A percentile compares a stretch with the other conserved stretches of the same genome.
Conservation (phyloP, 1,284 basidiomycete genomes). For the Phellinidium pouzarii region DNA sequence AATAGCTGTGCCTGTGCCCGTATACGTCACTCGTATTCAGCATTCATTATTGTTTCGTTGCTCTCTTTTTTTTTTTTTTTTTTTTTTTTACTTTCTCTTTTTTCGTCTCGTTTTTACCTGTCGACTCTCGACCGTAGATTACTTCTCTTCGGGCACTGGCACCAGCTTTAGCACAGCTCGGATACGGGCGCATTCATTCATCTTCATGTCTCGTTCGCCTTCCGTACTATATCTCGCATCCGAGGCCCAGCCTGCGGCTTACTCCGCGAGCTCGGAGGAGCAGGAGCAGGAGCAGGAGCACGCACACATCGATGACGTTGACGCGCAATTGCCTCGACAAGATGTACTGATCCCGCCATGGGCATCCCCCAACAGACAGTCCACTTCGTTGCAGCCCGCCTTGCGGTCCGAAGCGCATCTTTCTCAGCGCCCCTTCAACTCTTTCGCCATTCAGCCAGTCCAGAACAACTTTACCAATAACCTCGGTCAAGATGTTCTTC, state of each 20-base stretch:
- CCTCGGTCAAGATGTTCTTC: slow-evolving; percentile 32
- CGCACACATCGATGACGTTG: slow-evolving; percentile 22
- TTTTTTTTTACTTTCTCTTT: not conserved
- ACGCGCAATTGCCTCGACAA: slow-evolving; percentile 26
- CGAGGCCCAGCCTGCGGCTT: not conserved
- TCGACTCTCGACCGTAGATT: no score
- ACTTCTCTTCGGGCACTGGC: no score
- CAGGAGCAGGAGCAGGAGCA: no score
- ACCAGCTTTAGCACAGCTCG: no score
- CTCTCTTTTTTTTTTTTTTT: not conserved
- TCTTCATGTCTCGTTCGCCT: not conserved
- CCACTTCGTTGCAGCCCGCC: slow-evolving; percentile 33
- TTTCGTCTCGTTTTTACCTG: no score
- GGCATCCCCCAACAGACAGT: slow-evolving; percentile 36
- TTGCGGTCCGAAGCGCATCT: slow-evolving; percentile 26
- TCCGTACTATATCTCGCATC: not conserved
- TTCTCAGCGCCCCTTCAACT: slow-evolving; percentile 29
- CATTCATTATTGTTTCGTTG: not conserved
- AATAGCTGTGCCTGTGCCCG: not conserved
- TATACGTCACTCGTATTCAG: not conserved
- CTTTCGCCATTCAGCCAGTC: slow-evolving; percentile 28
- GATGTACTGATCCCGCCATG: slow-evolving; percentile 34
- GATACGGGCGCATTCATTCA: not conserved
- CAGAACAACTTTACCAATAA: slow-evolving; percentile 26
- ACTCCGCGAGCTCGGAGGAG: slow-evolving; percentile 22